Base-by-base conservation (phyloP, 2,329 filamentous ascomycete genomes). In the Sclerotinia sclerotiorum region DNA sequence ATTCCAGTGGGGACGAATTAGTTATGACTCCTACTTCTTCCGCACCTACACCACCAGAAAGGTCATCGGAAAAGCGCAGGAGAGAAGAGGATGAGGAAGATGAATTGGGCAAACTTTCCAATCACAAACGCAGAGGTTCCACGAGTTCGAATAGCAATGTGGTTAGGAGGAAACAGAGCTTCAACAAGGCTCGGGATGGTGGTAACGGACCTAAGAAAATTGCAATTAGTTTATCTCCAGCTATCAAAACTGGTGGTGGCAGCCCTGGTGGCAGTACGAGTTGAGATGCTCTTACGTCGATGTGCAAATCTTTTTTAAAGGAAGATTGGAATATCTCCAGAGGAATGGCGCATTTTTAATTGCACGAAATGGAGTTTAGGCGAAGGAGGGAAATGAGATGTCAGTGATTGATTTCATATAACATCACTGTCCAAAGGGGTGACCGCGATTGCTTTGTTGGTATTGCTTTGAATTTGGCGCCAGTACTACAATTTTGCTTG, bases 61-160 rank as follows among this genome's bases (percentile, higher is more conserved):
- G 92, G 66, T 80, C 97, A 24, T 90, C 93, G 0, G 92, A 97
- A 78, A 98, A 98, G 80, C 90, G 94, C 60, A 87, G 94, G 60
- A 87, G 95, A 74, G 94, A 97, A 77, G 94, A 97, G 68, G 93
- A 97, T 70, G 94, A 97, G 57, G 94, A 97, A 68, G 94, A 97
- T 72, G 92, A 94, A 76, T 81, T 98, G n/a, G 88, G 89, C 67
- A 97, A 95, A 79, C 84, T 97, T 74, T 88, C 92, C 72, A 82
- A 85, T 61, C 69, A 72, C 17, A 90, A 89, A 76, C 83, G 87
- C 52, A 84, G 87, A 49, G 88, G 86, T 67, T 84, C 85, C 10
- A 81, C 81, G 2, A 81, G 80, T 54, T 76, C 77, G 7, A 77
- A 74, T 56, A 73, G 70, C 61, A 75, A 70, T 32, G 57, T 73